phyloP scores from a whole-genome alignment of 2,329 filamentous ascomycete species.

The Ceratocystis alfenasii region DNA sequence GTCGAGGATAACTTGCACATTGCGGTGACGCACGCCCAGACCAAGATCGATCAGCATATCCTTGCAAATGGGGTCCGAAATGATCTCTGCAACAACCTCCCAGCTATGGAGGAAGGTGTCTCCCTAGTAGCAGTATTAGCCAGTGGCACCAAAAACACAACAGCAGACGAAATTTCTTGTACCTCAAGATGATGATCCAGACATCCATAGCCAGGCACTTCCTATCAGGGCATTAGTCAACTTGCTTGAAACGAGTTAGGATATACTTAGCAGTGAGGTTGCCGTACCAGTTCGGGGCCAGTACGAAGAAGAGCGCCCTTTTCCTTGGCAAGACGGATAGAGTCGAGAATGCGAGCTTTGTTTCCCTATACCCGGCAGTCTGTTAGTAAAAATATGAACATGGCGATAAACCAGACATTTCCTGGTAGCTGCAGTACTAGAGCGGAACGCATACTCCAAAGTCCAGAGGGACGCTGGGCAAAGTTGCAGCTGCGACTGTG shows the following conservation, averaged over 20 bases:
- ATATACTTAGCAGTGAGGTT: neutral
- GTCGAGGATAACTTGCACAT: constrained; percentile 12
- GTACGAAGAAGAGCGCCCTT: constrained; percentile 50
- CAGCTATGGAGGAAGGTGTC: constrained; percentile 29
- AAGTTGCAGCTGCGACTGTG: constrained; percentile 30
- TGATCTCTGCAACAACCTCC: constrained; percentile 29
- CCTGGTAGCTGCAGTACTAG: neutral
- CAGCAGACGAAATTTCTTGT: neutral
- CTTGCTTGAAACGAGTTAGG: neutral
- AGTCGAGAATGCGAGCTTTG: constrained; percentile 49
- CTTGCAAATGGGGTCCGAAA: constrained; percentile 28
- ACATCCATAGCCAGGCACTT: constrained; percentile 31
- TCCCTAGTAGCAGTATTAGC: constrained; percentile 20
- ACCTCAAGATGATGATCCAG: constrained; percentile 29
- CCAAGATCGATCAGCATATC: constrained; percentile 30
- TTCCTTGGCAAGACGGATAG: constrained; percentile 47
- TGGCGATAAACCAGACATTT: neutral
- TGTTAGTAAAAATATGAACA: neutral
- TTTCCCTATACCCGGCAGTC: constrained; percentile 37
- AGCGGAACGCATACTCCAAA: constrained; percentile 32
- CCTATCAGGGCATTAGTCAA: constrained; percentile 23
- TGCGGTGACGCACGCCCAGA: constrained; percentile 24
- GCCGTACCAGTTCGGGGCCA: constrained; percentile 35
- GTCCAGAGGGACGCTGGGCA: constrained; percentile 39
- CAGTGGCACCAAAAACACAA: neutral